A percentile compares a stretch with the other conserved stretches of the same genome.
Evolutionary conservation across 2,329 filamentous ascomycete genomes (phyloP).

Genomic region (Sporothrix pseudoabietina): DNA sequence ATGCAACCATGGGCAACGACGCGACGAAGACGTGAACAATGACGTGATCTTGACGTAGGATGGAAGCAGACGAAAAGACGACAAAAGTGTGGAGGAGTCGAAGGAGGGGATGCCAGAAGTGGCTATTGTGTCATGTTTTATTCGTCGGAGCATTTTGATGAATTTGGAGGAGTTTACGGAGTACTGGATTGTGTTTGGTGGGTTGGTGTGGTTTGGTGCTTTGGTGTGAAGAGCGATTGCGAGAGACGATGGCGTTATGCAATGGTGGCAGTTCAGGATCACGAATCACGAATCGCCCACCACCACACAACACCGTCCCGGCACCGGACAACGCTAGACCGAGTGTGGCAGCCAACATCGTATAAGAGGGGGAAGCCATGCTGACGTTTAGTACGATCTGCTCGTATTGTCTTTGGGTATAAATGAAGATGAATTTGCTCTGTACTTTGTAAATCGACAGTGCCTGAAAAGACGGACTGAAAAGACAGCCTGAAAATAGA

Average conservation of each 20-base stretch:
- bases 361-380: not conserved
- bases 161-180: not conserved
- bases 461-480: too few species aligned
- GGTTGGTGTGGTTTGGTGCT: not conserved
- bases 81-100: not conserved
- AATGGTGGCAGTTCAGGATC: not conserved
- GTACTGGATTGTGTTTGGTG: too few species aligned
- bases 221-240: not conserved
- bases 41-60: not conserved
- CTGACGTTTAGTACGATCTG: too few species aligned
- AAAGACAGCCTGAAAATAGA: not conserved
- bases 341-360: not conserved
- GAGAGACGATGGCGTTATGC: conserved; percentile 14
- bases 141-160: not conserved
- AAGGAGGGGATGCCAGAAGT: not conserved
- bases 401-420: not conserved
- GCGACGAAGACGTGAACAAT: conserved; percentile 1
- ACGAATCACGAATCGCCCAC: not conserved
- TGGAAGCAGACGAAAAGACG: not conserved
- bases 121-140: not conserved
- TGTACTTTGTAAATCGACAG: not conserved
- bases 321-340: conserved; percentile 8
- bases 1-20: not conserved
- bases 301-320: not conserved
- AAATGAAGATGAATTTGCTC: not conserved